These are phyloP conservation scores for Chamaecyparis obtusa DNA, from an alignment of 75 land plant species.

Conservation along the genomic window DNA sequence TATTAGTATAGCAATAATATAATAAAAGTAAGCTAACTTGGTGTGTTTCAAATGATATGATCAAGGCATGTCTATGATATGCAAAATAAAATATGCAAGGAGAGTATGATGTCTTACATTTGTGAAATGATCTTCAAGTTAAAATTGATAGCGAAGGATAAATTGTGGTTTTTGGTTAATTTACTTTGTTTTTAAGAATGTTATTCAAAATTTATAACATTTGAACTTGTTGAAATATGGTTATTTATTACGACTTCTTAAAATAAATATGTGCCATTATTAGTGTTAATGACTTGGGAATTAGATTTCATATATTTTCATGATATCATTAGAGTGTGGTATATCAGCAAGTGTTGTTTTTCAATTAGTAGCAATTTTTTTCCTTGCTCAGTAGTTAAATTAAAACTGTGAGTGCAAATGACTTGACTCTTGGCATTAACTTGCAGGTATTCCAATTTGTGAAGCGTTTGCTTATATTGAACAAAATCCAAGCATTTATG, in stretches of 20 bases:
- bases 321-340: neutral
- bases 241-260: neutral
- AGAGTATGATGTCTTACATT: too few relatives aligned
- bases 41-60: too few relatives aligned
- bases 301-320: neutral
- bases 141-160: too few relatives aligned
- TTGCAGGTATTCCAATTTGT: slow-evolving; percentile 90
- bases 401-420: neutral
- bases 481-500: slow-evolving; percentile 78
- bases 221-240: neutral
- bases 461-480: slow-evolving; percentile 91
- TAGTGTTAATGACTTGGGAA: neutral
- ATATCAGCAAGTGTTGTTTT: neutral
- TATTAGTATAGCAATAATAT: too few relatives aligned
- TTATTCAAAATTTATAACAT: too few relatives aligned
- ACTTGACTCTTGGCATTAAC: neutral
- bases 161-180: too few relatives aligned
- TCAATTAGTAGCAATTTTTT: neutral
- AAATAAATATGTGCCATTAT: neutral
- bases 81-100: too few relatives aligned
- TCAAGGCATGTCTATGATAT: too few relatives aligned
- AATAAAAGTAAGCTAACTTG: too few relatives aligned
- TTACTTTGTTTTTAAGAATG: too few relatives aligned
- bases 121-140: too few relatives aligned
- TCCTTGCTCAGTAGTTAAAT: neutral